Evolutionary conservation across 129 eudicot genomes (phyloP).

Genomic region (Helianthus tuberosus): DNA sequence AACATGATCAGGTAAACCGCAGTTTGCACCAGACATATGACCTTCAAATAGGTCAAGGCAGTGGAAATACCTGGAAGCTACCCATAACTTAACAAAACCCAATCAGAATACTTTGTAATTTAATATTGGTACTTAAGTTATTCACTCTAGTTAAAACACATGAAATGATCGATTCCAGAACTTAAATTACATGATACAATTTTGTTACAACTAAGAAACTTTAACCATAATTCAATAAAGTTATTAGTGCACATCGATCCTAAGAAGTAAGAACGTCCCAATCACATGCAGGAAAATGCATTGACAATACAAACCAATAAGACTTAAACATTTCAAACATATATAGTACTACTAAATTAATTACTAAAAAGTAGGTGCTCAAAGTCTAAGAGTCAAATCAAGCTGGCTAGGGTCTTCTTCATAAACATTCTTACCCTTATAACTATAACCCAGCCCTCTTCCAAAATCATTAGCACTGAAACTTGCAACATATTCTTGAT

Average conservation of each 20-base stretch:
- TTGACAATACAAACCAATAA: neutral
- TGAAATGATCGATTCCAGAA: neutral
- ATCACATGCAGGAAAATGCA: neutral
- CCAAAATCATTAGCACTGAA: slow-evolving; percentile 28
- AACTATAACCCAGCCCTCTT: slow-evolving; percentile 28
- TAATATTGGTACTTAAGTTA: neutral
- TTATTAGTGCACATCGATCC: no score
- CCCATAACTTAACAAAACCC: neutral
- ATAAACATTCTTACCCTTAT: slow-evolving; percentile 35
- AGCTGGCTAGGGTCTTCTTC: slow-evolving; percentile 61
- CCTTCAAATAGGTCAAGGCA: no score
- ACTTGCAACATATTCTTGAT: slow-evolving; percentile 34
- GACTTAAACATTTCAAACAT: neutral
- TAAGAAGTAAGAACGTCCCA: neutral
- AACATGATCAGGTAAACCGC: no score
- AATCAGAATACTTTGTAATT: neutral
- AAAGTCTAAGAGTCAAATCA: slow-evolving; percentile 85
- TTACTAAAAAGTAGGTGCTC: slow-evolving; percentile 15
- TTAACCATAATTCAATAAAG: neutral
- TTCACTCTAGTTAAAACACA: neutral
- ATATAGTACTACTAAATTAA: neutral
- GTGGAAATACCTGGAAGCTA: no score
- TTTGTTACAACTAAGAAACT: no score
- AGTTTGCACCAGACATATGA: no score
- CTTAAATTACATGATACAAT: neutral